Conservation (phyloP, 2,329 filamentous ascomycete genomes). For the Diaporthe sp. region DNA sequence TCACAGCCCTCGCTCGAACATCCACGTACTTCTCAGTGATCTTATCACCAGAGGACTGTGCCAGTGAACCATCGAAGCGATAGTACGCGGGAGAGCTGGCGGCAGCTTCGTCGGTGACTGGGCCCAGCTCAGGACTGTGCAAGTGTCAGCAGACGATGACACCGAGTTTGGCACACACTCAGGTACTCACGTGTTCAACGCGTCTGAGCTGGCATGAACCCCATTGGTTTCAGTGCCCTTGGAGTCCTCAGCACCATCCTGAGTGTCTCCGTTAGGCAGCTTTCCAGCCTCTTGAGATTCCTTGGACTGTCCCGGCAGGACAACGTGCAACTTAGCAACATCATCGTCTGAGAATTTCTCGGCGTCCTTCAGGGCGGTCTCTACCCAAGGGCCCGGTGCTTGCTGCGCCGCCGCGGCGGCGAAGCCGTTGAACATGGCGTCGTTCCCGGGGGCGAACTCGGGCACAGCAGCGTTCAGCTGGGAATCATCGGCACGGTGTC, state of each 20-base stretch:
- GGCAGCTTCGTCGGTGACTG: constrained; percentile 21
- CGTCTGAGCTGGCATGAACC: constrained; percentile 17
- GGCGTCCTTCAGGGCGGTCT: constrained; percentile 42
- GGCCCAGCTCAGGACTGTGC: constrained; percentile 31
- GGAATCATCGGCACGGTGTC: constrained; percentile 54
- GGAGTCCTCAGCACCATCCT: constrained; percentile 4
- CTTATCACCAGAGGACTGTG: constrained; percentile 33
- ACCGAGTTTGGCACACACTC: background rate
- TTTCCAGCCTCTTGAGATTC: constrained; percentile 1
- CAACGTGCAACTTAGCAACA: constrained; percentile 44
- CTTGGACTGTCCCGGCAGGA: constrained; percentile 33
- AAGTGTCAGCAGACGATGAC: constrained; percentile 18
- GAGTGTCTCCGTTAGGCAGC: constrained; percentile 29
- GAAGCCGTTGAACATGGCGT: background rate
- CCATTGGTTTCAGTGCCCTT: constrained; percentile 29
- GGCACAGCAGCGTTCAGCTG: constrained; percentile 72
- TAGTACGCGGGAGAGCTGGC: constrained; percentile 27
- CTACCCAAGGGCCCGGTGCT: background rate
- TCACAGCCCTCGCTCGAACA: constrained; percentile 52
- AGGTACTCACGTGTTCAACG: constrained; percentile 27
- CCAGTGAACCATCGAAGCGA: constrained; percentile 26
- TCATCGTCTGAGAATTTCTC: constrained; percentile 46
- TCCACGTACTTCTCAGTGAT: constrained; percentile 44
- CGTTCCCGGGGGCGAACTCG: constrained; percentile 63
- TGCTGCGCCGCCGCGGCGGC: background rate